A percentile compares a stretch with the other conserved stretches of the same genome.
Evolutionary conservation across 164 flowering plant species (phyloP).

Genomic region (Nymphaea colorata): DNA sequence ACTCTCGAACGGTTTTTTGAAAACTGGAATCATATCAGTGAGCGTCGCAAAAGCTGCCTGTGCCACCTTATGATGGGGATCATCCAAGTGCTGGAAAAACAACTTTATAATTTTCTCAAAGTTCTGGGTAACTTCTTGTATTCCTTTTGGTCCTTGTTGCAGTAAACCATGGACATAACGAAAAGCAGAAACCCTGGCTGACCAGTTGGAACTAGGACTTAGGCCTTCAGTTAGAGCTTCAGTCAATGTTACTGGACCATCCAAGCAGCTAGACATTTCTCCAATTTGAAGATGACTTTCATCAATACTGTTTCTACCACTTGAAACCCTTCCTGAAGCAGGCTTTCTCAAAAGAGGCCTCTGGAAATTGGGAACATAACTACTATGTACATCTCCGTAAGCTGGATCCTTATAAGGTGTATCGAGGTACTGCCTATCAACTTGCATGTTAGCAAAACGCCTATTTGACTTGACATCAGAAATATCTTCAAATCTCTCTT

Average conservation of each 20-base stretch:
- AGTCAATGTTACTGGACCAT: conserved; percentile 74
- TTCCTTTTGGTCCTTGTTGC: conserved; percentile 82
- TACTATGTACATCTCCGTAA: conserved; percentile 50
- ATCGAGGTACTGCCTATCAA: conserved; percentile 63
- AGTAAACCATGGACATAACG: conserved; percentile 62
- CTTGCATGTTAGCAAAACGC: conserved; percentile 34
- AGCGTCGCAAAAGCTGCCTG: conserved; percentile 96
- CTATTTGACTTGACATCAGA: conserved; percentile 42
- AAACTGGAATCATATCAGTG: conserved; percentile 83
- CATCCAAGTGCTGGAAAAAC: conserved; percentile 94
- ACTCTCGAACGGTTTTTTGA: conserved; percentile 91
- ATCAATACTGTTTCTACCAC: conserved; percentile 83
- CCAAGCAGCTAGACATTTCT: conserved; percentile 56
- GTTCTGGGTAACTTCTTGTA: conserved; percentile 78
- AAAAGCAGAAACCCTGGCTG: conserved; percentile 89
- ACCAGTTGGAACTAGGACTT: conserved; percentile 88
- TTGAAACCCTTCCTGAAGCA: conserved; percentile 50
- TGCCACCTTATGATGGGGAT: conserved; percentile 99
- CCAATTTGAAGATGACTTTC: conserved; percentile 71
- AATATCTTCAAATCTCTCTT: conserved; percentile 48
- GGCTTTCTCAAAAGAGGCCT: conserved; percentile 80
- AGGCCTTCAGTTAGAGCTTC: conserved; percentile 91
- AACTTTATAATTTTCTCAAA: conserved; percentile 98
- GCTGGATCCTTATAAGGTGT: conserved; percentile 44
- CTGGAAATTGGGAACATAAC: conserved; percentile 82